Conservation (phyloP, 352 stramenopile genomes). For the Phytophthora crassamura region DNA sequence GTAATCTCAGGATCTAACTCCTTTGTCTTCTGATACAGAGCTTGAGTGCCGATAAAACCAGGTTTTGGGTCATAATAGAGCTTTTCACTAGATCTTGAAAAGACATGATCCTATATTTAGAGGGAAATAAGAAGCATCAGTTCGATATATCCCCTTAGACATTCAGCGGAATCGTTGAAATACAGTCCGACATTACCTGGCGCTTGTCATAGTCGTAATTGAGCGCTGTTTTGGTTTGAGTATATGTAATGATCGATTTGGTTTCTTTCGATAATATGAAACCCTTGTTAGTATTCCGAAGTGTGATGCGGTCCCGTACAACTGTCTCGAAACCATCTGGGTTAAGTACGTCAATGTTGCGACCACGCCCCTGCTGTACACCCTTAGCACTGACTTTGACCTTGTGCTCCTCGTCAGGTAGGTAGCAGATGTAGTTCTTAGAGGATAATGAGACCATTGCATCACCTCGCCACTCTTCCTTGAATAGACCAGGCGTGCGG, state of each 20-base stretch:
- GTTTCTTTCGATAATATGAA: slow-evolving; percentile 30
- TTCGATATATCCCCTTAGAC: too few relatives aligned
- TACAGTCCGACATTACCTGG: too few relatives aligned
- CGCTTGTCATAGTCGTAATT: not conserved
- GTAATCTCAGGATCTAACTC: slow-evolving; percentile 11
- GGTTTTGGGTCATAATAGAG: slow-evolving; percentile 40
- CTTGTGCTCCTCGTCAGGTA: slow-evolving; percentile 21
- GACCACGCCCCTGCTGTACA: slow-evolving; percentile 29
- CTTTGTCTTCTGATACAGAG: too few relatives aligned
- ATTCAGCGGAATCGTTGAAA: too few relatives aligned
- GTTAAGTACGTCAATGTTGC: too few relatives aligned
- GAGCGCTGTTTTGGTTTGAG: slow-evolving; percentile 22
- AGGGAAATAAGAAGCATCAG: slow-evolving; percentile 17
- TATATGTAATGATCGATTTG: slow-evolving; percentile 39
- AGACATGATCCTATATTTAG: slow-evolving; percentile 23
- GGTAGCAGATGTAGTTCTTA: slow-evolving; percentile 39
- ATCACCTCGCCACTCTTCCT: slow-evolving; percentile 28
- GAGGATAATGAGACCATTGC: slow-evolving; percentile 21
- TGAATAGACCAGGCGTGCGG: slow-evolving; percentile 27
- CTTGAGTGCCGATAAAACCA: slow-evolving; percentile 31
- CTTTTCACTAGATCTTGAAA: slow-evolving; percentile 30
- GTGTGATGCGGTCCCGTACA: slow-evolving; percentile 25
- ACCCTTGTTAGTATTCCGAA: slow-evolving; percentile 34
- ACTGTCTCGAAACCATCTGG: too few relatives aligned
- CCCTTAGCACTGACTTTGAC: slow-evolving; percentile 32